Conservation (phyloP, 2,329 filamentous ascomycete genomes). For the Ploettnerulaceae sp. region DNA sequence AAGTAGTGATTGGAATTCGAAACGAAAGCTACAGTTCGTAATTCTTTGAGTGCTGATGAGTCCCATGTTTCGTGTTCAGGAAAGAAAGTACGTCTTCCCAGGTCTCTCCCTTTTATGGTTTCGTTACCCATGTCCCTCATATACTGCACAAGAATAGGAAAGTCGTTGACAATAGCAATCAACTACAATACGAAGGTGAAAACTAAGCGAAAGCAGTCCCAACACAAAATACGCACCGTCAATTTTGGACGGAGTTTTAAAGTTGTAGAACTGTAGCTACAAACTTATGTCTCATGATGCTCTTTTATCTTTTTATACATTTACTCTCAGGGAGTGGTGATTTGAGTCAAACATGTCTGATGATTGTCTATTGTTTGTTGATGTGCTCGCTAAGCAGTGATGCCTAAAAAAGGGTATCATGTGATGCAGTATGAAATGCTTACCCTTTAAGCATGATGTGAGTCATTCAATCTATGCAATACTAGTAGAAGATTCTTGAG, state of each 20-base stretch:
- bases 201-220: not conserved
- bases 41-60: no score
- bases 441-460: not conserved
- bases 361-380: conserved; percentile 2
- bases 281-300: not conserved
- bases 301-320: no score
- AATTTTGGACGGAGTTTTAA: not conserved
- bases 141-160: no score
- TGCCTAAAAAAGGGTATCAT: conserved; percentile 9
- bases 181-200: no score
- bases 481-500: not conserved
- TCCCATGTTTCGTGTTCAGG: no score
- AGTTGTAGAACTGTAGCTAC: not conserved
- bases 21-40: no score
- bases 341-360: not conserved
- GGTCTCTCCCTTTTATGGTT: no score
- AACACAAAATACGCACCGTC: not conserved
- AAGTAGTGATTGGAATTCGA: no score
- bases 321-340: not conserved
- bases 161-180: no score
- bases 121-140: no score
- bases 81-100: no score
- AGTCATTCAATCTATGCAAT: not conserved
- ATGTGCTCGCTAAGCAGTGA: not conserved
- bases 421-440: conserved; percentile 1